These are phyloP conservation scores for Elaeis oleifera DNA, from an alignment of 202 grass and related monocot species.

Conservation along the genomic window DNA sequence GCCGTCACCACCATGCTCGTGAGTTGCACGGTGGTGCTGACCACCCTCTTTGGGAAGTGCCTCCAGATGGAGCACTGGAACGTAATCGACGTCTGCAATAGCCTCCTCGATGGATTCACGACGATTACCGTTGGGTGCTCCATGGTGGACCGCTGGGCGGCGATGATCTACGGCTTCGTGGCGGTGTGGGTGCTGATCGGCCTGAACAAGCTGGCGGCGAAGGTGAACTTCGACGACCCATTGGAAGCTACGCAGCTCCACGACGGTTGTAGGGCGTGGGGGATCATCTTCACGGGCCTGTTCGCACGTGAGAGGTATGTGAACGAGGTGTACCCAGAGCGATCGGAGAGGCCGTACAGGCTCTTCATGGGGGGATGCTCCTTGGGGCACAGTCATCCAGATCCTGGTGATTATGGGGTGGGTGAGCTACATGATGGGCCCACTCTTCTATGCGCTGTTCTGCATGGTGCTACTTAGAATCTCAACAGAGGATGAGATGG, in stretches of 20 bases:
- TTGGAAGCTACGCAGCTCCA: constrained; percentile 90
- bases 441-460: constrained; percentile 59
- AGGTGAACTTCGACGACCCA: constrained; percentile 81
- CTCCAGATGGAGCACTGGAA: constrained; percentile 94
- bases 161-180: constrained; percentile 85
- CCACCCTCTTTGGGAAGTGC: constrained; percentile 83
- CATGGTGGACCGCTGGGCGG: constrained; percentile 89
- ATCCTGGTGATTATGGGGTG: constrained; percentile 69
- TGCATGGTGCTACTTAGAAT: constrained; percentile 59
- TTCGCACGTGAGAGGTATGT: constrained; percentile 68
- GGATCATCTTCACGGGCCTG: constrained; percentile 83
- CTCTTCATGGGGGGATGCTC: constrained; percentile 79
- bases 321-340: constrained; percentile 45
- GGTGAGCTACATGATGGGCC: constrained; percentile 73
- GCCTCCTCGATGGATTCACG: constrained; percentile 82
- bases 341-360: constrained; percentile 46
- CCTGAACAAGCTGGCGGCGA: not conserved
- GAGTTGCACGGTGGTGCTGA: constrained; percentile 77
- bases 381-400: constrained; percentile 56
- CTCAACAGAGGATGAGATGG: constrained; percentile 24
- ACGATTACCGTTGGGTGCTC: constrained; percentile 82
- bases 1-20: constrained; percentile 91
- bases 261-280: constrained; percentile 77
- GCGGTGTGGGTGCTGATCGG: constrained; percentile 90
- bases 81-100: constrained; percentile 85